phyloP scores from a whole-genome alignment of 768 basidiomycete species.

The Termitomyces sp. region DNA sequence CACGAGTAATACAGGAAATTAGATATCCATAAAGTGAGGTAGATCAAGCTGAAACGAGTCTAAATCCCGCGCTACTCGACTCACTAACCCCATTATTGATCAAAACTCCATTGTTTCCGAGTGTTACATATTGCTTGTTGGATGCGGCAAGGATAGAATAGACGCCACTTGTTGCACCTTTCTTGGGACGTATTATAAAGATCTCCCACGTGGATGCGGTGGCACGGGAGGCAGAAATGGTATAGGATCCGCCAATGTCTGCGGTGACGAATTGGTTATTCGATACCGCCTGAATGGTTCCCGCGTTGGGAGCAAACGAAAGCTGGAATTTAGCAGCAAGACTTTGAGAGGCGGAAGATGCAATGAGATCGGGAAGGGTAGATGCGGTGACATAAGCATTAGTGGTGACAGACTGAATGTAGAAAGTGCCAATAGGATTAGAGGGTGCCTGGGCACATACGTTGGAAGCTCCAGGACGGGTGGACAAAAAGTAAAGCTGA shows the following conservation, averaged over 20 bases:
- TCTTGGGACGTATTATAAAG: slow-evolving; percentile 24
- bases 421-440: slow-evolving; percentile 27
- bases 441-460: slow-evolving; percentile 21
- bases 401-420: slow-evolving; percentile 22
- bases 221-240: slow-evolving; percentile 23
- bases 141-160: slow-evolving; percentile 28
- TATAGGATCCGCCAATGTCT: slow-evolving; percentile 23
- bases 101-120: slow-evolving; percentile 22
- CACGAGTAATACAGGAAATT: not conserved
- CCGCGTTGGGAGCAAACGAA: slow-evolving; percentile 26
- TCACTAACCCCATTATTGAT: slow-evolving; percentile 24
- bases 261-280: slow-evolving; percentile 28
- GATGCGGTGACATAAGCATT: slow-evolving; percentile 21
- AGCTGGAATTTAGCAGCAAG: slow-evolving; percentile 21
- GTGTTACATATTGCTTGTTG: slow-evolving; percentile 24
- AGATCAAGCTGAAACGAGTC: slow-evolving; percentile 7
- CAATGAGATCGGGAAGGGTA: slow-evolving; percentile 20
- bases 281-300: slow-evolving; percentile 21
- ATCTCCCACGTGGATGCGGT: slow-evolving; percentile 25
- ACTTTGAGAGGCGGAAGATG: slow-evolving; percentile 17
- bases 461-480: slow-evolving; percentile 24
- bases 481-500: slow-evolving; percentile 28
- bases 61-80: slow-evolving; percentile 24
- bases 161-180: slow-evolving; percentile 19
- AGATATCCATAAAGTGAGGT: not conserved